Percentiles rank a stretch among this genome's conserved stretches.
Conservation (phyloP, 2,329 filamentous ascomycete species). For the Pseudogymnoascus sp. region DNA sequence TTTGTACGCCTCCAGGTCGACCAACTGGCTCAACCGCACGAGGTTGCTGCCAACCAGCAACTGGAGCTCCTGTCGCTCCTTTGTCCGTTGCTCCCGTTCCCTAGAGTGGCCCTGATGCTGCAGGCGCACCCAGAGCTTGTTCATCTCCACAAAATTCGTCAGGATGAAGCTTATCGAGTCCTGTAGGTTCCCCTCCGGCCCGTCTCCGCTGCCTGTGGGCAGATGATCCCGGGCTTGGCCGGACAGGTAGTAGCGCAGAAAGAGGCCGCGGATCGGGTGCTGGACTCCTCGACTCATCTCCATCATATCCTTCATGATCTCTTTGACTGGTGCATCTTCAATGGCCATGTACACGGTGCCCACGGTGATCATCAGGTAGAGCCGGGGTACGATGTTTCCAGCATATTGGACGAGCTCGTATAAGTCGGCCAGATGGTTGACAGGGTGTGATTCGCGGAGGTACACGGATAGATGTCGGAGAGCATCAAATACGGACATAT, state of each 20-base stretch:
- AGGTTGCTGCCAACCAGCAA: conserved; percentile 94
- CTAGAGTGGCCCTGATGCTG: conserved; percentile 96
- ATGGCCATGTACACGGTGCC: conserved; percentile 99
- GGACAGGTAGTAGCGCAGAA: conserved; percentile 91
- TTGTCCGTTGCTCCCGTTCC: conserved; percentile 85
- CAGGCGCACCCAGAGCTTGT: conserved; percentile 96
- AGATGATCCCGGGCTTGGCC: conserved; percentile 88
- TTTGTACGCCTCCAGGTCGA: conserved; percentile 92
- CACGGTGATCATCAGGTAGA: conserved; percentile 99
- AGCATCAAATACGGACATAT: conserved; percentile 98
- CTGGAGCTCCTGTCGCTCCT: conserved; percentile 91
- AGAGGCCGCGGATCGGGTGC: conserved; percentile 89
- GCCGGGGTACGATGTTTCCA: conserved; percentile 89
- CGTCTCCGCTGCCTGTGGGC: conserved; percentile 73
- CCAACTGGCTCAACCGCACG: conserved; percentile 86
- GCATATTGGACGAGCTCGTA: conserved; percentile 98
- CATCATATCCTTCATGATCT: conserved; percentile 99
- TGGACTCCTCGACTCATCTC: conserved; percentile 98
- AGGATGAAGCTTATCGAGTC: conserved; percentile 97
- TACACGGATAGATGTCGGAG: conserved; percentile 93
- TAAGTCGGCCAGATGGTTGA: conserved; percentile 94
- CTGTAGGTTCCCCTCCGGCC: conserved; percentile 88
- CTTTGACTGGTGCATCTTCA: conserved; percentile 95
- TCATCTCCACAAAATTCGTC: conserved; percentile 99
- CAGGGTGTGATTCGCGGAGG: conserved; percentile 92